Conservation (phyloP, 805 yeast genomes). For the Wickerhamomyces queroliae region DNA sequence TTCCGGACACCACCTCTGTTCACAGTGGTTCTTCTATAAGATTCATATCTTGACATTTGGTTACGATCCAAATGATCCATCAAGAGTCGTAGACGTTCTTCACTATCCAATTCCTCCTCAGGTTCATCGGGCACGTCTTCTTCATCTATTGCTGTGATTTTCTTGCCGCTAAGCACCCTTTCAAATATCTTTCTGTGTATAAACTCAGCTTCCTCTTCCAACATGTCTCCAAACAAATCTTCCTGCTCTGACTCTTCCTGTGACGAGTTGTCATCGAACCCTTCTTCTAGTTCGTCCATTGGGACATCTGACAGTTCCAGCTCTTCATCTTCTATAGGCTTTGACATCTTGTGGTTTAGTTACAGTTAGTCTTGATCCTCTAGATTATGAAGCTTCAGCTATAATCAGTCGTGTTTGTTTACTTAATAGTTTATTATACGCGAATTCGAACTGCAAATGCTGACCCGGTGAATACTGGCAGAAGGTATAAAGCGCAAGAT, state of each 20-base stretch:
- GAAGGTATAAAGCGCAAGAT: no score
- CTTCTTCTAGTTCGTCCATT: constrained; percentile 14
- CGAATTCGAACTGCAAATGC: no score
- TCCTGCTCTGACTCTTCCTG: constrained; percentile 1
- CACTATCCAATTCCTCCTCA: constrained; percentile 35
- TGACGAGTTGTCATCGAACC: background rate
- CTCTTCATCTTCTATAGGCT: constrained; percentile 10
- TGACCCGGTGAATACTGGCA: no score
- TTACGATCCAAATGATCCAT: constrained; percentile 71
- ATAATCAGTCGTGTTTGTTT: no score
- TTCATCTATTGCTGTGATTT: constrained; percentile 12
- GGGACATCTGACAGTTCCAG: constrained; percentile 25
- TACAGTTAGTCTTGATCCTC: no score
- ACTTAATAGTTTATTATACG: no score
- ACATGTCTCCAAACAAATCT: constrained; percentile 6
- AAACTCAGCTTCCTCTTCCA: constrained; percentile 17
- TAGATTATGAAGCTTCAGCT: no score
- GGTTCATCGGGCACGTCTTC: constrained; percentile 23
- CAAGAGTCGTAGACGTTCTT: constrained; percentile 55
- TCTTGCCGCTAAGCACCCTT: constrained; percentile 6
- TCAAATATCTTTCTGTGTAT: constrained; percentile 12
- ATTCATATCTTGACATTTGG: constrained; percentile 84
- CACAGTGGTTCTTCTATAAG: constrained; percentile 72
- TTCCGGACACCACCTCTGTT: constrained; percentile 74
- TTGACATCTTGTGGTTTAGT: background rate